A percentile compares a stretch with the other conserved stretches of the same genome.
Conservation (phyloP, 345 rosid species). For the Trapa bicornis region DNA sequence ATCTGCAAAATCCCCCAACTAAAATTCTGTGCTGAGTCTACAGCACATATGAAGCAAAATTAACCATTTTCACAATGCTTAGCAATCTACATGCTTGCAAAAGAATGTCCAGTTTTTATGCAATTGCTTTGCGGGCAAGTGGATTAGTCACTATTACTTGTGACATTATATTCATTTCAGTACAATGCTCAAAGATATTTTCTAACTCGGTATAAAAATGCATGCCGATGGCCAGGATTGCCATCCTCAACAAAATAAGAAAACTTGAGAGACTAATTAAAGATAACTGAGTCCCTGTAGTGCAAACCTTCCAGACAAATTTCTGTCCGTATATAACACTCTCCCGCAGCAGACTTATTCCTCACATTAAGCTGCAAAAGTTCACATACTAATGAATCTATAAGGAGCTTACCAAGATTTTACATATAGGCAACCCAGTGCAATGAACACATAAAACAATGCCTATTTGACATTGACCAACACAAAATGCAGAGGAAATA, state of each 20-base stretch:
- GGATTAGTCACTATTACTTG: neutral
- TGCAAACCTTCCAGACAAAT: conserved; percentile 82
- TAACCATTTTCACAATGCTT: neutral
- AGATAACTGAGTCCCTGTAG: conserved; percentile 9
- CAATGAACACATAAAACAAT: conserved; percentile 1
- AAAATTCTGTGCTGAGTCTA: neutral
- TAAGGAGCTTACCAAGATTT: neutral
- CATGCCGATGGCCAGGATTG: neutral
- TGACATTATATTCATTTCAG: neutral
- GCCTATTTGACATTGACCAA: neutral
- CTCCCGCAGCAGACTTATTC: conserved; percentile 89
- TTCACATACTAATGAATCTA: conserved; percentile 3
- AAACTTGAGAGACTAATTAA: neutral
- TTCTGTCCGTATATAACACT: conserved; percentile 85
- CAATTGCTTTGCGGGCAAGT: neutral
- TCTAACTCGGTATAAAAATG: neutral
- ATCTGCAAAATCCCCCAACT: neutral
- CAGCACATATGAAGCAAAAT: neutral
- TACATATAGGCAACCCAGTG: neutral
- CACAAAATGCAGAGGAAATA: neutral
- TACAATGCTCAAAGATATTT: neutral
- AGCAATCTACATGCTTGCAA: neutral
- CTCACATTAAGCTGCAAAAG: conserved; percentile 74
- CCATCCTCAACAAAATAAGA: neutral
- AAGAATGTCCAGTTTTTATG: neutral